Conservation (phyloP, 805 yeast species). For the Wickerhamomyces chaumierensis region DNA sequence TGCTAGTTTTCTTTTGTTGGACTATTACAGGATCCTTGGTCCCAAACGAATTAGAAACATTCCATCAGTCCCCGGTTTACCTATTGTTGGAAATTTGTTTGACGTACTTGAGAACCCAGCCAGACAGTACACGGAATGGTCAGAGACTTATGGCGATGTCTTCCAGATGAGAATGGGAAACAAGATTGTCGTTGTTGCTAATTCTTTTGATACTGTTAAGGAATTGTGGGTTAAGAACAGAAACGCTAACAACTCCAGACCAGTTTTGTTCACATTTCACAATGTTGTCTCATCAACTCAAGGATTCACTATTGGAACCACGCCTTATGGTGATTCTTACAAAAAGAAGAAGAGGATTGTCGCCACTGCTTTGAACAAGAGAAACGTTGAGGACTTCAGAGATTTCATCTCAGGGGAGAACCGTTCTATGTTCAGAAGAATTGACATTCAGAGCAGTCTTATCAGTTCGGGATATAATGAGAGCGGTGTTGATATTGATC, state of each 20-base stretch:
- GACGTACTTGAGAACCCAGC: constrained; percentile 41
- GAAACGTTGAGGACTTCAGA: constrained; percentile 22
- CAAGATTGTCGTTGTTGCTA: constrained; percentile 50
- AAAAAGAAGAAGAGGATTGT: constrained; percentile 36
- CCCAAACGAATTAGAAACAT: constrained; percentile 27
- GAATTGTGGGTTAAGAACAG: constrained; percentile 42
- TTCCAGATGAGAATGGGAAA: constrained; percentile 57
- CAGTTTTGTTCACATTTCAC: constrained; percentile 59
- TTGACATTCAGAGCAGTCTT: constrained; percentile 7
- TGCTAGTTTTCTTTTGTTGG: constrained; percentile 5
- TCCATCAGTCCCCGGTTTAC: constrained; percentile 33
- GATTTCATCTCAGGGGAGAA: constrained; percentile 29
- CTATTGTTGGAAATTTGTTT: constrained; percentile 39
- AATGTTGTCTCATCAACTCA: constrained; percentile 40
- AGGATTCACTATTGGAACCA: constrained; percentile 55
- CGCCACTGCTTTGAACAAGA: constrained; percentile 29
- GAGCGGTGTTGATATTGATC: constrained; percentile 23
- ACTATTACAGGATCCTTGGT: constrained; percentile 14
- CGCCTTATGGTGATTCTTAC: constrained; percentile 42
- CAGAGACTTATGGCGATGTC: constrained; percentile 31
- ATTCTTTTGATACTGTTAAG: constrained; percentile 43
- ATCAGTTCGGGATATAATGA: constrained; percentile 2
- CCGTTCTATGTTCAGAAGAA: constrained; percentile 17
- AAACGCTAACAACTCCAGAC: constrained; percentile 53
- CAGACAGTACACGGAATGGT: constrained; percentile 32